These are phyloP conservation scores for Phytophthora hibernalis DNA, from an alignment of 352 stramenopile species.

Conservation along the genomic window DNA sequence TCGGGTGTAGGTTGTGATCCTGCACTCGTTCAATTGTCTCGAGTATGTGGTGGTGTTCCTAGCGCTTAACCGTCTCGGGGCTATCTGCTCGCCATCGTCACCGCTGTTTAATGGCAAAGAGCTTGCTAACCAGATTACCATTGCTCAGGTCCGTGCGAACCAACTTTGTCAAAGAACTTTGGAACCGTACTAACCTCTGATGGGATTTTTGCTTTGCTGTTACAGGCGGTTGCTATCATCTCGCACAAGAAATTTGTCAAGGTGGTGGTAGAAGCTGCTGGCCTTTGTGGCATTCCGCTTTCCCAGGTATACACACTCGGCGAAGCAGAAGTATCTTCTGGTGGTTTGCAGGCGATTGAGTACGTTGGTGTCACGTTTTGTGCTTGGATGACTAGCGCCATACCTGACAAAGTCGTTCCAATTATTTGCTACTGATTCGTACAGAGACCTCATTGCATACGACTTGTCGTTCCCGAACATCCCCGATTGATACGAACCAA, in stretches of 20 bases:
- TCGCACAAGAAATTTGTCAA: constrained; percentile 47
- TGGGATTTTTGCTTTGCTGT: background rate
- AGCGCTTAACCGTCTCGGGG: constrained; percentile 52
- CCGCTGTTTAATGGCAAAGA: constrained; percentile 50
- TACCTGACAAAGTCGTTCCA: background rate
- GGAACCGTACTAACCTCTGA: background rate
- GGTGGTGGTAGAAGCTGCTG: constrained; percentile 39
- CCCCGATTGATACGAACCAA: constrained; percentile 36
- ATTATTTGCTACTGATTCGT: background rate
- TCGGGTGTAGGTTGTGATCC: constrained; percentile 46
- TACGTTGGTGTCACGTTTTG: background rate
- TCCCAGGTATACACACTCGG: constrained; percentile 39
- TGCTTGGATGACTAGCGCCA: background rate
- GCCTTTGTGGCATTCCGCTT: constrained; percentile 19
- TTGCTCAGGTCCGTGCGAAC: constrained; percentile 28
- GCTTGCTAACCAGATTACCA: constrained; percentile 45
- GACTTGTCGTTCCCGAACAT: constrained; percentile 35
- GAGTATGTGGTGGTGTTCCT: constrained; percentile 67
- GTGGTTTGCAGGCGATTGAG: constrained; percentile 32
- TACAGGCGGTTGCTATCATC: constrained; percentile 35
- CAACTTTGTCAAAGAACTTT: no score
- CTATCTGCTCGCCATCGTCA: constrained; percentile 54
- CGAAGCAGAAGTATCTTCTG: constrained; percentile 12
- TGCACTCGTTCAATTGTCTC: constrained; percentile 66
- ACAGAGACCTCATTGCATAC: constrained; percentile 46